These are phyloP conservation scores for Leishmania tropica DNA, from an alignment of 208 protist species.

Conservation along the genomic window DNA sequence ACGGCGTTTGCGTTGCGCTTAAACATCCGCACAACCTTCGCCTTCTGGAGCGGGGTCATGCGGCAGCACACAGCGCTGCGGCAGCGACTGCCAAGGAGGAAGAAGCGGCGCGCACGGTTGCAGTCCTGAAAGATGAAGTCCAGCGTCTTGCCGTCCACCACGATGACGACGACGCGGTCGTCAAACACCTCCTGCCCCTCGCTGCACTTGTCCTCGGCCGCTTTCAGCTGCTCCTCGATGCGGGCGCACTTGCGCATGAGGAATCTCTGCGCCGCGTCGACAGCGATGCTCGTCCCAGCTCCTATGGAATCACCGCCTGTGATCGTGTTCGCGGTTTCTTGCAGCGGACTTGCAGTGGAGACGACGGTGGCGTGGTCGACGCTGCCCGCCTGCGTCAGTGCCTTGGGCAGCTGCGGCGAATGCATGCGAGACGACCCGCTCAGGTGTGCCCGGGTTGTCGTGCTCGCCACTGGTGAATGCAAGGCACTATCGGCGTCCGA, in stretches of 20 bases:
- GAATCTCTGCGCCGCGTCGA: neutral
- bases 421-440: slow-evolving; percentile 6
- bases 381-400: slow-evolving; percentile 1
- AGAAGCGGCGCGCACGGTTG: slow-evolving; percentile 55
- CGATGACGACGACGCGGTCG: slow-evolving; percentile 49
- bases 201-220: slow-evolving; percentile 30
- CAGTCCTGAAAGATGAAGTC: slow-evolving; percentile 68
- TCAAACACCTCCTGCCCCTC: slow-evolving; percentile 16
- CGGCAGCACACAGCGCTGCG: slow-evolving; percentile 84
- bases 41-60: slow-evolving; percentile 86
- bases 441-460: slow-evolving; percentile 14
- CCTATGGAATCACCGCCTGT: neutral
- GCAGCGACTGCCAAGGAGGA: slow-evolving; percentile 58
- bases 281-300: neutral
- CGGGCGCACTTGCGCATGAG: slow-evolving; percentile 19
- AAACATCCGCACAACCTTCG: slow-evolving; percentile 73
- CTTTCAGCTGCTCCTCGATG: slow-evolving; percentile 38
- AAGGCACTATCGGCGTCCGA: neutral
- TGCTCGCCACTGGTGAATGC: neutral
- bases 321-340: neutral
- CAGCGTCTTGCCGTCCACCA: slow-evolving; percentile 79
- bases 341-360: neutral
- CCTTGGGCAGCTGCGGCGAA: slow-evolving; percentile 13
- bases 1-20: slow-evolving; percentile 52
- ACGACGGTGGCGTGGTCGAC: neutral